Evolutionary conservation across 2,329 filamentous ascomycete species (phyloP).

Genomic region (Colletotrichum lini): DNA sequence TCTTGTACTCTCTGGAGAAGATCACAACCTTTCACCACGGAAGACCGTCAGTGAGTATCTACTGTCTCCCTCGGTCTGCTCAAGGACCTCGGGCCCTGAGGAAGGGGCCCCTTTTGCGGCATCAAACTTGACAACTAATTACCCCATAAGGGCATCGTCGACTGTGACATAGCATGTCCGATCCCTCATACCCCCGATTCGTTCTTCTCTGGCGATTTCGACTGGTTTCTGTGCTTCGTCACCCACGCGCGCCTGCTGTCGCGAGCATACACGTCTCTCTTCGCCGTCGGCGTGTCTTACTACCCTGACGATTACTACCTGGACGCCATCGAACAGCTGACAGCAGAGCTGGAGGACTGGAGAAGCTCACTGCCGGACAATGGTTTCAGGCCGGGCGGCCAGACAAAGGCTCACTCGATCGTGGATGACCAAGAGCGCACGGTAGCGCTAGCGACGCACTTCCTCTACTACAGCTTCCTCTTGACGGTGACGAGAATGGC

Average conservation of each 20-base stretch:
- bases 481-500: slow-evolving; percentile 48
- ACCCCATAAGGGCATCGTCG: slow-evolving; percentile 50
- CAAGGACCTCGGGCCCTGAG: not conserved
- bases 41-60: slow-evolving; percentile 52
- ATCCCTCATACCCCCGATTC: slow-evolving; percentile 53
- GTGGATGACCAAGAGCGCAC: slow-evolving; percentile 21
- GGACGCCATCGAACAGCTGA: slow-evolving; percentile 48
- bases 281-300: slow-evolving; percentile 51
- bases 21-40: slow-evolving; percentile 49
- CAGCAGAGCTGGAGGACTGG: slow-evolving; percentile 49
- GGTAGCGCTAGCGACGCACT: slow-evolving; percentile 44
- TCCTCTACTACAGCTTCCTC: slow-evolving; percentile 49
- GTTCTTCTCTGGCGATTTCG: slow-evolving; percentile 48
- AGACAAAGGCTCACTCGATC: slow-evolving; percentile 33
- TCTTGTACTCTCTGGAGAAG: slow-evolving; percentile 57
- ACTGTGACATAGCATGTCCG: slow-evolving; percentile 54
- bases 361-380: slow-evolving; percentile 46
- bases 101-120: slow-evolving; percentile 34
- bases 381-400: slow-evolving; percentile 41
- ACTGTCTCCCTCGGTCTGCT: too few species aligned
- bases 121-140: not conserved
- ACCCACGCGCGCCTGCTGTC: slow-evolving; percentile 52
- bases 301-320: slow-evolving; percentile 46
- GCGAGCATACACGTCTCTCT: slow-evolving; percentile 51
- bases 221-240: slow-evolving; percentile 53